Conservation (phyloP, 805 yeast species). For the Ogataea trehaloabstinens region DNA sequence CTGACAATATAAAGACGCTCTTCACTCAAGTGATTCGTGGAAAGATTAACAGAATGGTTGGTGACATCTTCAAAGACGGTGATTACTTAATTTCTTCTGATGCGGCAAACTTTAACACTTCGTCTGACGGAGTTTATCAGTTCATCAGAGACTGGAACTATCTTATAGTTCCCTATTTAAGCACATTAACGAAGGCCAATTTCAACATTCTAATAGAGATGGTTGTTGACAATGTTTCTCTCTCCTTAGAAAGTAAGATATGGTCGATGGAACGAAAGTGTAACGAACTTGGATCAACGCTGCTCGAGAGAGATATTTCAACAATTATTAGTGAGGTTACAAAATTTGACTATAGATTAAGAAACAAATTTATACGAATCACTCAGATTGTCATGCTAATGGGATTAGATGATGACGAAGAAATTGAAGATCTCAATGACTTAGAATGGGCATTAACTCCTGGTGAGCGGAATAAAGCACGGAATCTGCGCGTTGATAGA, state of each 20-base stretch:
- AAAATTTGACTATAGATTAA: conserved; percentile 64
- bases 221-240: conserved; percentile 54
- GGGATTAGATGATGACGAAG: conserved; percentile 72
- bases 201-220: conserved; percentile 48
- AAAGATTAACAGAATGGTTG: conserved; percentile 34
- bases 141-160: conserved; percentile 67
- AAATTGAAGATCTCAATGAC: conserved; percentile 30
- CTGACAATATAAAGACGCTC: conserved; percentile 41
- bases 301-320: conserved; percentile 78
- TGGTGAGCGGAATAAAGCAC: conserved; percentile 63
- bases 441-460: conserved; percentile 74
- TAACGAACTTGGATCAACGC: conserved; percentile 80
- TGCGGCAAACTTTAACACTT: conserved; percentile 9
- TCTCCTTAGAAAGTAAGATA: conserved; percentile 61
- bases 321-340: conserved; percentile 72
- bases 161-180: conserved; percentile 60
- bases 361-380: conserved; percentile 75
- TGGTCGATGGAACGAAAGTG: conserved; percentile 65
- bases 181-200: conserved; percentile 36
- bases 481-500: conserved; percentile 51
- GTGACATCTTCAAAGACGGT: conserved; percentile 37
- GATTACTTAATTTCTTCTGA: conserved; percentile 35
- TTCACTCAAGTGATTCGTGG: conserved; percentile 37
- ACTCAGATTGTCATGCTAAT: conserved; percentile 82
- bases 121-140: conserved; percentile 33